Conservation (phyloP, 129 eudicot species). For the Centrapalus pauciflorus region DNA sequence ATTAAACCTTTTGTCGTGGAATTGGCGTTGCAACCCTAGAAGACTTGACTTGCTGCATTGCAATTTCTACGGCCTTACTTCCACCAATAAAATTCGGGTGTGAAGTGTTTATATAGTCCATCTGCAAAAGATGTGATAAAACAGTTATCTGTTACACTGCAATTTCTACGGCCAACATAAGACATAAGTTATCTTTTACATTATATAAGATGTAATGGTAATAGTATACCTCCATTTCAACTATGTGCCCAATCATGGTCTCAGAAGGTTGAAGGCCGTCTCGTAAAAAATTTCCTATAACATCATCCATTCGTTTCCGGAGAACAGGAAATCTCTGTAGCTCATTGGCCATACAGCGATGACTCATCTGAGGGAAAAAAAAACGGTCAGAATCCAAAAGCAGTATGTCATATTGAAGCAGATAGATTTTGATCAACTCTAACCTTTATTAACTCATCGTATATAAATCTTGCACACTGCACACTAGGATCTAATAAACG, state of each 20-base stretch:
- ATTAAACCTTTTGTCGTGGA: conserved; percentile 56
- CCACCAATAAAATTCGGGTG: conserved; percentile 97
- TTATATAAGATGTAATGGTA: neutral
- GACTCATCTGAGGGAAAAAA: conserved; percentile 71
- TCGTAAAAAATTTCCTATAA: conserved; percentile 66
- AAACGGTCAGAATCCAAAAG: neutral
- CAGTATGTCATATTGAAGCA: neutral
- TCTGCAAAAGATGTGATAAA: conserved; percentile 33
- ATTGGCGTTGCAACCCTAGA: conserved; percentile 44
- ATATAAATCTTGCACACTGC: conserved; percentile 94
- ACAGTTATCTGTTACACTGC: no score
- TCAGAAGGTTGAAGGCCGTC: conserved; percentile 98
- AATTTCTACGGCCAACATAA: no score
- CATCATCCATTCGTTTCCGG: conserved; percentile 94
- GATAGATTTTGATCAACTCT: neutral
- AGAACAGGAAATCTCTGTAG: conserved; percentile 88
- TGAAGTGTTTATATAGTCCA: conserved; percentile 98
- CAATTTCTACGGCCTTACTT: conserved; percentile 81
- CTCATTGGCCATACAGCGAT: conserved; percentile 82
- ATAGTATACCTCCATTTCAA: conserved; percentile 89
- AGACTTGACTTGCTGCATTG: conserved; percentile 61
- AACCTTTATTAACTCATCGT: conserved; percentile 94
- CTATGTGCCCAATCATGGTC: conserved; percentile 93
- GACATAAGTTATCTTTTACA: neutral
- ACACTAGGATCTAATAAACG: conserved; percentile 97